Evolutionary conservation across 1,284 basidiomycete species (phyloP), one percentile per base, ranked within the genome.

Genomic region (Wolfiporia cocos): DNA sequence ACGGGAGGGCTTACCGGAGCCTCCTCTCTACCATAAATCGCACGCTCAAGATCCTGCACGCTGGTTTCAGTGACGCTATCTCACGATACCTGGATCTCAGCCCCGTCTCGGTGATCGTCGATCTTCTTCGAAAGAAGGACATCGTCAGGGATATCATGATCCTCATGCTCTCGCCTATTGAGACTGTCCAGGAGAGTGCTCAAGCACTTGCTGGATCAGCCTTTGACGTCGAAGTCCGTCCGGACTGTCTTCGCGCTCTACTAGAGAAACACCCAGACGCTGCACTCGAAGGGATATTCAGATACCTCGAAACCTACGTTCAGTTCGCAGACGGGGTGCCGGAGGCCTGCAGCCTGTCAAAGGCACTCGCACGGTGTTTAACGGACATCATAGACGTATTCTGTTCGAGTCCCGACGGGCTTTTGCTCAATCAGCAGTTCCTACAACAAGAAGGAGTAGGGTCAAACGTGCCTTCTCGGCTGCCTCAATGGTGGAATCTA

Each of bases 371-470:
- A 9, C 79, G 84, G 12, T 95, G 92, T 62, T 76, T 96, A 54
- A 90, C 90, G 3, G 94, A 97, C 58, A 76, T 95, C 43, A 78
- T 96, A 47, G 92, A 95, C 37, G 83, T 82, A 1, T 72, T 97
- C 2, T 94, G 90, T 57, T 75, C 81, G 12, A 73, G 70, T 15
- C 75, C 78, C 0, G 78, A 81, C 48, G 87, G 86, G 9, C 67
- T 92, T 7, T 64, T 93, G 14, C 75, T 77, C 41, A 73, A 77
- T 37, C 45, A 64, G 2, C 50, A 55, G 5, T 93, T 87, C 60
- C 60, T 80, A 33, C 73, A 67, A 37, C 73, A 67, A 37, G 59
- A 73, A 0, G 59, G 61, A 10, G 67, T 72, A 20, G 61, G 63
- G 3, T 59, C 65, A 24, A 70, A 68, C 10, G 71, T 76, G 14